Conservation (phyloP, 1,284 basidiomycete genomes). For the Ustilago nuda region DNA sequence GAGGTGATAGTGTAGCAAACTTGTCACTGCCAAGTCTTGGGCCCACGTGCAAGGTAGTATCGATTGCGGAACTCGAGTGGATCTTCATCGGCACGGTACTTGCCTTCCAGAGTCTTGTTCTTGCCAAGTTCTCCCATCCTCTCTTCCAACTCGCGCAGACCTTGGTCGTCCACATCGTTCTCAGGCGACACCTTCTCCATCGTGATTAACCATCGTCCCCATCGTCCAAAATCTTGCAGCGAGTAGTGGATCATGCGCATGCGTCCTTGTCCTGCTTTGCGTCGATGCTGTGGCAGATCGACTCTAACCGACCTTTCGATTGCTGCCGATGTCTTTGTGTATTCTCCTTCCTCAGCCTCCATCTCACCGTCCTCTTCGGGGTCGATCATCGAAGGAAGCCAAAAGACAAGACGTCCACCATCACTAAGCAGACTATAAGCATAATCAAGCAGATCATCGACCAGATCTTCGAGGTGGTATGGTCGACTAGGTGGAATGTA, state of each 20-base stretch:
- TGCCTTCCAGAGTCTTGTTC: slow-evolving; percentile 46
- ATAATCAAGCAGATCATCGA: slow-evolving; percentile 82
- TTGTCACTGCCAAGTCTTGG: slow-evolving; percentile 16
- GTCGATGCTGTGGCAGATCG: slow-evolving; percentile 58
- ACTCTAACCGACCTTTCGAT: slow-evolving; percentile 76
- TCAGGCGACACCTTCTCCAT: slow-evolving; percentile 56
- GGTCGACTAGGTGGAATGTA: slow-evolving; percentile 80
- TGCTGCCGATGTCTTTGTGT: slow-evolving; percentile 70
- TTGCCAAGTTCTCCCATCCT: slow-evolving; percentile 41
- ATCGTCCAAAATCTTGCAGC: slow-evolving; percentile 92
- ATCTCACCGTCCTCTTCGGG: slow-evolving; percentile 47
- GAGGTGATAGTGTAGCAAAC: background rate
- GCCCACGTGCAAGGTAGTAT: slow-evolving; percentile 42
- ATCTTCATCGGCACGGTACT: slow-evolving; percentile 51
- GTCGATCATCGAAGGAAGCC: slow-evolving; percentile 65
- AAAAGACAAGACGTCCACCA: slow-evolving; percentile 90
- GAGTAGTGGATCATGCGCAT: slow-evolving; percentile 78
- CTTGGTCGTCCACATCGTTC: slow-evolving; percentile 40
- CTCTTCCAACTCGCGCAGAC: slow-evolving; percentile 34
- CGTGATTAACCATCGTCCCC: slow-evolving; percentile 77
- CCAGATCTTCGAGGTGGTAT: slow-evolving; percentile 89
- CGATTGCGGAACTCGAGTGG: slow-evolving; percentile 60
- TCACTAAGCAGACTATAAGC: slow-evolving; percentile 87
- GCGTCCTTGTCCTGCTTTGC: slow-evolving; percentile 40
- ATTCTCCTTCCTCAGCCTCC: slow-evolving; percentile 68